Evolutionary conservation across 345 rosid genomes (phyloP).

Genomic region (Hypericum perforatum): DNA sequence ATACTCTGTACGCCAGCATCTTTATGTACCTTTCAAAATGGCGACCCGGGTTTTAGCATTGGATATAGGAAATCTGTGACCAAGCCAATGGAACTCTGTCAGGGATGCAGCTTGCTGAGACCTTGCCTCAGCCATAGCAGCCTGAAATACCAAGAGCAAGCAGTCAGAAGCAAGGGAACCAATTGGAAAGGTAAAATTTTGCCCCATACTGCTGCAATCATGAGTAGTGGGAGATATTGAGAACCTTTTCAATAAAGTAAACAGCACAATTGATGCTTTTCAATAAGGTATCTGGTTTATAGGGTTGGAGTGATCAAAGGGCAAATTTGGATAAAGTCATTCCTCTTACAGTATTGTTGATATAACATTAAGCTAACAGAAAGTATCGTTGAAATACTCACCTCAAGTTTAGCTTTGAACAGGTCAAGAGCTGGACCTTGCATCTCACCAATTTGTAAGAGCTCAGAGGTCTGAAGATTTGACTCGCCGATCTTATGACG

Average conservation of each 20-base stretch:
- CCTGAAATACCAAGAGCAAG: conserved; percentile 34
- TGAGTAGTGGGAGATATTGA: no score
- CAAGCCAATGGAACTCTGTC: conserved; percentile 96
- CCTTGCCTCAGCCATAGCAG: conserved; percentile 96
- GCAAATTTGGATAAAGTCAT: no score
- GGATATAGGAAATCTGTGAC: conserved; percentile 77
- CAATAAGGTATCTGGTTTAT: no score
- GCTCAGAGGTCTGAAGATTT: conserved; percentile 79
- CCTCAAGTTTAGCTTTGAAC: conserved; percentile 93
- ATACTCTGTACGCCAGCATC: no score
- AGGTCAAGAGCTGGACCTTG: conserved; percentile 98
- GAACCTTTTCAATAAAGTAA: no score
- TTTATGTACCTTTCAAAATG: conserved; percentile 70
- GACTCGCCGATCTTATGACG: conserved; percentile 88
- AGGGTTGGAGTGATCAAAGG: no score
- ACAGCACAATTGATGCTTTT: no score
- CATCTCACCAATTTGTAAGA: conserved; percentile 88
- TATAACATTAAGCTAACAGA: no score
- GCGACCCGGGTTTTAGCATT: conserved; percentile 94
- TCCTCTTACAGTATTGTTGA: no score
- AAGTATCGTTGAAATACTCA: conserved; percentile 13
- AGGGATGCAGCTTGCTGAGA: conserved; percentile 95
- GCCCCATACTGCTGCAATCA: neutral
- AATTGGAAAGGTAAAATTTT: neutral
- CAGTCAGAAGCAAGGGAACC: neutral